A percentile compares a stretch with the other conserved stretches of the same genome.
phyloP scores from a whole-genome alignment of 108 stramenopile genomes.

The Halocafeteria seosinensis region DNA sequence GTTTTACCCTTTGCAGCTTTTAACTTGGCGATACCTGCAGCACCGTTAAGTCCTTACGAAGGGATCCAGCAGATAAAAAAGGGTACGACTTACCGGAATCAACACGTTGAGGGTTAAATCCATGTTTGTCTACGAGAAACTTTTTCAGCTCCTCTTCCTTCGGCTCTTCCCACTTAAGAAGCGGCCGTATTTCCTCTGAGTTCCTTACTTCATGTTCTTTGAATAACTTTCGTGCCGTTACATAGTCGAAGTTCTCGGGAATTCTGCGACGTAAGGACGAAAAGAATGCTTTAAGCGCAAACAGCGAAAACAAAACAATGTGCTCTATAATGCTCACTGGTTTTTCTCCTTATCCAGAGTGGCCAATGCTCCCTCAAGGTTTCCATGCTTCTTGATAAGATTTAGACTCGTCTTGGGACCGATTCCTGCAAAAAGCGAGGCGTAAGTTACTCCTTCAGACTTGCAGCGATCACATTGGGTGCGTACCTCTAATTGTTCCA shows the following conservation, averaged over 20 bases:
- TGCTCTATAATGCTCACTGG: constrained; percentile 56
- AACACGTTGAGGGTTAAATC: not conserved
- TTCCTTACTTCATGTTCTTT: constrained; percentile 60
- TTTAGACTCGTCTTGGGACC: constrained; percentile 92
- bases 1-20: constrained; percentile 56
- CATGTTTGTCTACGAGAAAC: constrained; percentile 58
- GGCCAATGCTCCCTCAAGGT: constrained; percentile 64
- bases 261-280: no score
- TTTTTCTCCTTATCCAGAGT: constrained; percentile 54
- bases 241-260: constrained; percentile 54
- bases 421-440: constrained; percentile 76
- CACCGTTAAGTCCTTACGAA: constrained; percentile 76
- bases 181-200: no score
- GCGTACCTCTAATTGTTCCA: constrained; percentile 53
- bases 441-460: no score
- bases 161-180: not conserved
- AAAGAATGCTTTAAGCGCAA: no score
- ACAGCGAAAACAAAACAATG: no score
- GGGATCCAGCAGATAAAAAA: constrained; percentile 25
- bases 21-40: constrained; percentile 81
- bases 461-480: no score
- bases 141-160: constrained; percentile 25
- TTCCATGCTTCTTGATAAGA: constrained; percentile 57
- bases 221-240: constrained; percentile 58
- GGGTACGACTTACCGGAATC: not conserved